Evolutionary conservation across 2,329 filamentous ascomycete genomes (phyloP).

Genomic region (Ramichloridium luteum): DNA sequence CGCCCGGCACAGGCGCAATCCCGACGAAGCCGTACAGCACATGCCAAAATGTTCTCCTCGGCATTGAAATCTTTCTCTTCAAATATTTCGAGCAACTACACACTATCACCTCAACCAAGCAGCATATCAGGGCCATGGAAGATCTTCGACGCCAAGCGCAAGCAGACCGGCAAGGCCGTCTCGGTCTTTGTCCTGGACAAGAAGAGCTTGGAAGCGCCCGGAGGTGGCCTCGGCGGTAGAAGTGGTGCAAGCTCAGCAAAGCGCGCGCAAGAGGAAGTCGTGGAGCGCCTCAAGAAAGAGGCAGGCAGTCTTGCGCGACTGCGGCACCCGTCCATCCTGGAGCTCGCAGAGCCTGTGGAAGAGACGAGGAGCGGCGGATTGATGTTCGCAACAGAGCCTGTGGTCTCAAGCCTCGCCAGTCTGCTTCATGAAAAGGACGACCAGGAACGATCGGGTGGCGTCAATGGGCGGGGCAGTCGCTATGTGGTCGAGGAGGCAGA

Average conservation of each 20-base stretch:
- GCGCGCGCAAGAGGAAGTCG: constrained; percentile 73
- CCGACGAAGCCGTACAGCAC: background rate
- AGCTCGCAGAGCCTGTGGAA: constrained; percentile 88
- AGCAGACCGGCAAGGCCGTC: constrained; percentile 75
- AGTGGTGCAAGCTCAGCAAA: constrained; percentile 60
- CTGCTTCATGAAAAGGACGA: constrained; percentile 81
- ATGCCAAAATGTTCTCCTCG: constrained; percentile 68
- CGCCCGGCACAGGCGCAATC: background rate
- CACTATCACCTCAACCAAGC: constrained; percentile 61
- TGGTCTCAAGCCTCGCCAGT: constrained; percentile 76
- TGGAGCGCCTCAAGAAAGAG: constrained; percentile 84
- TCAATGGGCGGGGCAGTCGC: constrained; percentile 55
- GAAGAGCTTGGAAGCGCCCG: constrained; percentile 64
- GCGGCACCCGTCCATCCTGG: constrained; percentile 81
- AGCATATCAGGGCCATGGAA: constrained; percentile 87
- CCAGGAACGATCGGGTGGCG: constrained; percentile 58
- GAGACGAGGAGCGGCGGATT: constrained; percentile 82
- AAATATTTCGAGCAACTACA: constrained; percentile 88
- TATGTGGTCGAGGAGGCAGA: constrained; percentile 72
- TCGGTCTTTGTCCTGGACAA: constrained; percentile 93
- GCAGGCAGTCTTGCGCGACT: constrained; percentile 78
- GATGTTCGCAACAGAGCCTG: constrained; percentile 88
- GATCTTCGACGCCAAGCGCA: constrained; percentile 95
- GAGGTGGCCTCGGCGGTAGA: constrained; percentile 43
- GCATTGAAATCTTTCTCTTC: constrained; percentile 88